Percentiles rank a stretch among this genome's conserved stretches.
Conservation (phyloP, 306 rosid species). For the Crotalaria pallida region DNA sequence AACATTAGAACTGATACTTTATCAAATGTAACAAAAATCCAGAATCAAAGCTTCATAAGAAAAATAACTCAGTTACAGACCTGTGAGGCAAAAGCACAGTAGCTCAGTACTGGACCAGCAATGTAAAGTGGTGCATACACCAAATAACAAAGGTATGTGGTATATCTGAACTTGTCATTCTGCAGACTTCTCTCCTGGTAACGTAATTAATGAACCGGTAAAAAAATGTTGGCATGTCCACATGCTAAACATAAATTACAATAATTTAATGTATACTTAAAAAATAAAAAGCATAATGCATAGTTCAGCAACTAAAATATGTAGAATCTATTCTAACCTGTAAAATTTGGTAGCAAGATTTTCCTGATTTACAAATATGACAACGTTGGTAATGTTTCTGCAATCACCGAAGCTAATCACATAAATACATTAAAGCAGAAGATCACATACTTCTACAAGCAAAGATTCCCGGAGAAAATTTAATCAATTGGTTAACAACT, state of each 20-base stretch:
- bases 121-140: slow-evolving; percentile 87
- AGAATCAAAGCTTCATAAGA: slow-evolving; percentile 2
- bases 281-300: slow-evolving; percentile 5
- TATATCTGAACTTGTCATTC: slow-evolving; percentile 50
- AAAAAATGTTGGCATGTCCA: slow-evolving; percentile 3
- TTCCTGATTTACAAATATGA: slow-evolving; percentile 69
- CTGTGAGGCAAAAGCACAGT: slow-evolving; percentile 96
- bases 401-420: slow-evolving; percentile 22
- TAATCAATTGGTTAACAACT: neutral
- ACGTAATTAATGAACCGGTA: slow-evolving; percentile 16
- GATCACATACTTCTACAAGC: neutral
- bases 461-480: neutral
- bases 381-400: slow-evolving; percentile 86
- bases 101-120: slow-evolving; percentile 89
- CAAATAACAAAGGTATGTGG: slow-evolving; percentile 72
- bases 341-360: slow-evolving; percentile 67
- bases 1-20: neutral
- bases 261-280: slow-evolving; percentile 14
- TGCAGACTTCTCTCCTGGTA: slow-evolving; percentile 70
- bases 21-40: slow-evolving; percentile 1
- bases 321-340: slow-evolving; percentile 63
- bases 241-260: neutral
- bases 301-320: slow-evolving; percentile 10
- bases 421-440: neutral
- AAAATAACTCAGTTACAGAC: slow-evolving; percentile 37